phyloP scores from a whole-genome alignment of 2,329 filamentous ascomycete genomes.

The Macrophomina phaseolina region DNA sequence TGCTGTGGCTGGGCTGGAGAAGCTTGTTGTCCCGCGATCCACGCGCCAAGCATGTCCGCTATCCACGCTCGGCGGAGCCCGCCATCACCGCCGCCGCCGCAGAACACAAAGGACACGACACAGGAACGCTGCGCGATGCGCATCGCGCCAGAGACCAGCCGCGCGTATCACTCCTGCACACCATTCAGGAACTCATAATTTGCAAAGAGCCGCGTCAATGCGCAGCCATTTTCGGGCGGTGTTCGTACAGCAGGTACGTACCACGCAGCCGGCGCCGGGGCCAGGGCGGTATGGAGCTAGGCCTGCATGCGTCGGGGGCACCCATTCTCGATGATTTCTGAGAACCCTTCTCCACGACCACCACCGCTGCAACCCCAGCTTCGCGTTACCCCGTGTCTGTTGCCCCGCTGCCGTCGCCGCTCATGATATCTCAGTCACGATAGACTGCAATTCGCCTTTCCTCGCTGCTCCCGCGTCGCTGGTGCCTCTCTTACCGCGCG shows the following conservation, averaged over 20 bases:
- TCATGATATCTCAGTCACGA: constrained; percentile 7
- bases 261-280: constrained; percentile 13
- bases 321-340: constrained; percentile 19
- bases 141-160: too few species aligned
- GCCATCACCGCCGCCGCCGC: neutral
- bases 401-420: constrained; percentile 6
- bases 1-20: constrained; percentile 27
- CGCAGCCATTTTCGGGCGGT: neutral
- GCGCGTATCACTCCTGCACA: too few species aligned
- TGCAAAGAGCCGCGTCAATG: neutral
- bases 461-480: constrained; percentile 13
- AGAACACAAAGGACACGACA: neutral
- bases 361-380: constrained; percentile 1
- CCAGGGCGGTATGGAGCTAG: constrained; percentile 19
- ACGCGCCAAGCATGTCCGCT: constrained; percentile 15
- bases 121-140: neutral
- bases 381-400: neutral
- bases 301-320: constrained; percentile 23
- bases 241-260: constrained; percentile 9
- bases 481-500: constrained; percentile 1
- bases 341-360: constrained; percentile 66
- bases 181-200: too few species aligned
- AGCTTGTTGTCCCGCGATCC: constrained; percentile 22
- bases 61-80: neutral
- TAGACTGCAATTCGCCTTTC: constrained; percentile 22